Percentiles rank a stretch among this genome's conserved stretches.
These are phyloP conservation scores for Hericium alpestre DNA, from an alignment of 768 basidiomycete genomes.

Conservation along the genomic window DNA sequence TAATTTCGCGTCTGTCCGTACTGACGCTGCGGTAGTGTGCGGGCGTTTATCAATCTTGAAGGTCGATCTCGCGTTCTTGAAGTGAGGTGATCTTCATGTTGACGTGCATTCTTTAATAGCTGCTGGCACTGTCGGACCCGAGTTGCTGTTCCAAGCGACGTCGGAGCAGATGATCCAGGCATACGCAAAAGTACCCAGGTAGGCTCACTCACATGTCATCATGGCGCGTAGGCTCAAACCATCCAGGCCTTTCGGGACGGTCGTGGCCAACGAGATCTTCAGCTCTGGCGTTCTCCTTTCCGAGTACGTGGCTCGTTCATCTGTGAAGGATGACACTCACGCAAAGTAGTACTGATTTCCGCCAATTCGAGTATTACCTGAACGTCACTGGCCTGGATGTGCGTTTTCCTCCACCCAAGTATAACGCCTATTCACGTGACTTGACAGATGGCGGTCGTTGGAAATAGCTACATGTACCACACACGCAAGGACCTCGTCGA, in stretches of 20 bases:
- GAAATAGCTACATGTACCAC: constrained; percentile 90
- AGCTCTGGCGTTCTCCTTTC: constrained; percentile 82
- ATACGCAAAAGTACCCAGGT: constrained; percentile 63
- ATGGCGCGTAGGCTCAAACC: neutral
- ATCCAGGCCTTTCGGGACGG: constrained; percentile 70
- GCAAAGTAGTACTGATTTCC: constrained; percentile 74
- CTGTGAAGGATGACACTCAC: neutral
- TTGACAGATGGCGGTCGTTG: constrained; percentile 75
- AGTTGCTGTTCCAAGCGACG: constrained; percentile 91
- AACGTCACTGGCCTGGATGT: constrained; percentile 89
- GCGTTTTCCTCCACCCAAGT: constrained; percentile 15
- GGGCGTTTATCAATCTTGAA: constrained; percentile 86
- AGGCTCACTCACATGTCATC: constrained; percentile 32
- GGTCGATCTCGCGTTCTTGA: constrained; percentile 27
- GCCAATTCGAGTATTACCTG: constrained; percentile 84
- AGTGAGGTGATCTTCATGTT: too few species aligned
- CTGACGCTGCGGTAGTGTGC: constrained; percentile 40
- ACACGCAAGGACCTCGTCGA: constrained; percentile 49
- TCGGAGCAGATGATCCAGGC: constrained; percentile 91
- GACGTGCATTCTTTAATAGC: constrained; percentile 29
- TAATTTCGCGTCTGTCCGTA: neutral
- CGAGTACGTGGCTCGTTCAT: constrained; percentile 46
- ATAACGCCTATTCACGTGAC: neutral
- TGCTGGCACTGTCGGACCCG: constrained; percentile 79
- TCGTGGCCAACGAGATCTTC: constrained; percentile 88